Conservation (phyloP, 768 basidiomycete genomes). For the Exidia glandulosa region DNA sequence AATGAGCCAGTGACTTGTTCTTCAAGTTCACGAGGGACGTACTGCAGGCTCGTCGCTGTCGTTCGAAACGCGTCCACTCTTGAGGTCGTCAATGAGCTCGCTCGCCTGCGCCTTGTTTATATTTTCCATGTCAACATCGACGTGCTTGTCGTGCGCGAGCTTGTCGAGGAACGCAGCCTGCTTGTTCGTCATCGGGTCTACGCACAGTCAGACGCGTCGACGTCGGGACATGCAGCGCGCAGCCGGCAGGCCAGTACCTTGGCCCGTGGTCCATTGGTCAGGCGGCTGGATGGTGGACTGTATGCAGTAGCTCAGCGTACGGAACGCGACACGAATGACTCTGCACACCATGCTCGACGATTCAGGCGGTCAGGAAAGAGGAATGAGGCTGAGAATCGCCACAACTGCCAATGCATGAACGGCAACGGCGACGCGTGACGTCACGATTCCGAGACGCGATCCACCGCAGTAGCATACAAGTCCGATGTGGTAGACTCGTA, state of each 20-base stretch:
- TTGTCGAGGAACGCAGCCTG: background rate
- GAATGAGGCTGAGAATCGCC: background rate
- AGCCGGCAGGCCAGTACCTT: background rate
- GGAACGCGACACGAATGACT: background rate
- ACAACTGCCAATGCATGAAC: background rate
- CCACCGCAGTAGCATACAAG: too few relatives aligned
- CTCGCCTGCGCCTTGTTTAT: background rate
- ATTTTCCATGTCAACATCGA: background rate
- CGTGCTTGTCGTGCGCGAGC: background rate
- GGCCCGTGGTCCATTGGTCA: background rate
- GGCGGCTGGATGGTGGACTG: background rate
- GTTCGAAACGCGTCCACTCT: background rate
- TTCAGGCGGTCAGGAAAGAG: too few relatives aligned
- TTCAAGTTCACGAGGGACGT: too few relatives aligned
- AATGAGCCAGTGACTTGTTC: too few relatives aligned
- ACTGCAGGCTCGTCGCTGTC: too few relatives aligned
- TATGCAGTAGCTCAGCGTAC: background rate
- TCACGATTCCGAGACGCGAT: too few relatives aligned
- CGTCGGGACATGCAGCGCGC: background rate
- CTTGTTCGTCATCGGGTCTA: background rate
- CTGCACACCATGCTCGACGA: background rate
- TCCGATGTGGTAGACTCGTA: too few relatives aligned
- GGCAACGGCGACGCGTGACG: background rate
- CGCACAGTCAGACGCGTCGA: background rate
- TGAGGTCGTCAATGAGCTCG: background rate